These are phyloP conservation scores for Parietaria judaica DNA, from an alignment of 306 rosid genomes.

Conservation along the genomic window DNA sequence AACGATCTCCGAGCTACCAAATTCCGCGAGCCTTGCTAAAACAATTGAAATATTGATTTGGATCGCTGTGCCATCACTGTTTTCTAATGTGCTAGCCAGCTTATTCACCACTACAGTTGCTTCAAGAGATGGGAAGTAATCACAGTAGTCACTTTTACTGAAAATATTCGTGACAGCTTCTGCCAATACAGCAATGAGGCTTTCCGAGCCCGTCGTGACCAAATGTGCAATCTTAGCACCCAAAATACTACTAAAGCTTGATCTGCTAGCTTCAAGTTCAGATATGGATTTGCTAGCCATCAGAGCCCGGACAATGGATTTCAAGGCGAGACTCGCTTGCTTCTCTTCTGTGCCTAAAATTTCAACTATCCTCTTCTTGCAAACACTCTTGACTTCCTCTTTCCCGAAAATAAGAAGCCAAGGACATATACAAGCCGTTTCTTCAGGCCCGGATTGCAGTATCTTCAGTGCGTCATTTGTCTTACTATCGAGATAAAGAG, in stretches of 20 bases:
- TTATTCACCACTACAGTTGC: conserved; percentile 6
- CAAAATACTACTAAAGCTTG: conserved; percentile 23
- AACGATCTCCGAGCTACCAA: conserved; percentile 18
- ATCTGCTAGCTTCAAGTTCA: conserved; percentile 27
- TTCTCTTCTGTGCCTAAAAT: conserved; percentile 20
- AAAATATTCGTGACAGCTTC: conserved; percentile 24
- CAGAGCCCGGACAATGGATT: conserved; percentile 20
- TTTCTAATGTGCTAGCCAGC: conserved; percentile 16
- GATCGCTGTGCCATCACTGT: conserved; percentile 18
- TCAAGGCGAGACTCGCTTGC: conserved; percentile 10
- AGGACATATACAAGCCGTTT: conserved; percentile 21
- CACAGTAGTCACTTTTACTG: conserved; percentile 21
- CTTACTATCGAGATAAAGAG: conserved; percentile 23
- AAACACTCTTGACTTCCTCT: conserved; percentile 9
- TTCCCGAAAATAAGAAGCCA: conserved; percentile 31
- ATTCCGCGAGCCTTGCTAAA: conserved; percentile 26
- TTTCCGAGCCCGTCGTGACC: conserved; percentile 12
- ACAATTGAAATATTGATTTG: conserved; percentile 21
- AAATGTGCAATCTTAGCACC: conserved; percentile 24
- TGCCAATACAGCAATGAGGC: conserved; percentile 19
- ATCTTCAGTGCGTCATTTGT: conserved; percentile 11
- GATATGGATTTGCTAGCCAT: conserved; percentile 31
- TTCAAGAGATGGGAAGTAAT: conserved; percentile 23
- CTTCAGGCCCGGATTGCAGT: conserved; percentile 14
- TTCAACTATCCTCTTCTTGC: conserved; percentile 13